Evolutionary conservation across 371 early-diverging fungal species (phyloP).

Genomic region (Mucor plumbeus): DNA sequence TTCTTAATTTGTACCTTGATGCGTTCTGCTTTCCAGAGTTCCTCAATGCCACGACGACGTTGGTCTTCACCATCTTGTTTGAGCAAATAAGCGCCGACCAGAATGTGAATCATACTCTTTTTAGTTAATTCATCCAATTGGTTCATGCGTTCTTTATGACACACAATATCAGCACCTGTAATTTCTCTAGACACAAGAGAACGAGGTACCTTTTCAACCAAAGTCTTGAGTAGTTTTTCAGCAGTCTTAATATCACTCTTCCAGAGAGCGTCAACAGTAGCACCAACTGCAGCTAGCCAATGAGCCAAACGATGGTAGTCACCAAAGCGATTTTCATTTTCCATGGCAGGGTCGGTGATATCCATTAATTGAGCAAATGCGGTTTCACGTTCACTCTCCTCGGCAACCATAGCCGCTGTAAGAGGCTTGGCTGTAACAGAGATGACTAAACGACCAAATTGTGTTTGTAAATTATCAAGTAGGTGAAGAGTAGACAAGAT

Average conservation of each 20-base stretch:
- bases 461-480: conserved; percentile 43
- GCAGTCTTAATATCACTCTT: conserved; percentile 34
- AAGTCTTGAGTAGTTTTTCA: conserved; percentile 18
- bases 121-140: conserved; percentile 31
- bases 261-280: conserved; percentile 46
- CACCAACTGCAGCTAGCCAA: conserved; percentile 47
- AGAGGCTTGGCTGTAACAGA: conserved; percentile 37
- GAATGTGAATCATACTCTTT: conserved; percentile 26
- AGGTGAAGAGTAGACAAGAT: conserved; percentile 40
- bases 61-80: conserved; percentile 20
- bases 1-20: conserved; percentile 26
- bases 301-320: conserved; percentile 37
- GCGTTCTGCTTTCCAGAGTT: conserved; percentile 35
- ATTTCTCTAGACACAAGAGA: conserved; percentile 30
- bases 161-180: conserved; percentile 16
- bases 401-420: conserved; percentile 13
- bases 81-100: conserved; percentile 29
- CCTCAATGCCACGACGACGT: conserved; percentile 27
- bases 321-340: conserved; percentile 11
- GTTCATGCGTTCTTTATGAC: conserved; percentile 29
- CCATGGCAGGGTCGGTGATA: conserved; percentile 23
- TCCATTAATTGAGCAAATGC: conserved; percentile 37
- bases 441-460: conserved; percentile 41
- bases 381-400: conserved; percentile 30
- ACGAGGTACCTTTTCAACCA: conserved; percentile 25